Base-by-base conservation (phyloP, 768 basidiomycete species). In the Mycena metata region DNA sequence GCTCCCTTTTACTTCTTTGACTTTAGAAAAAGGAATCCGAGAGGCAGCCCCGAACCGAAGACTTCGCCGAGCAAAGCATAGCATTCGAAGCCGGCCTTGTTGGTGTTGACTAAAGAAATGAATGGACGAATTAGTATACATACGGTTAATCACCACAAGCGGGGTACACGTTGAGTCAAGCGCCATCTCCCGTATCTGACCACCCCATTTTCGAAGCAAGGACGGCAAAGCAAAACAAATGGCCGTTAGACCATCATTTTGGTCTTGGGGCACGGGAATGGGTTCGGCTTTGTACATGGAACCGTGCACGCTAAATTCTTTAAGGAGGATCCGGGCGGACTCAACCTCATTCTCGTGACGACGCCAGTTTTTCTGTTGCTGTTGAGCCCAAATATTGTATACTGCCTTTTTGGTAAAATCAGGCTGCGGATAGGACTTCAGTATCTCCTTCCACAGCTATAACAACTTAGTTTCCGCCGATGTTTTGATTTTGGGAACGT, bases 101-200 rank as follows among this genome's bases (percentile, higher is more conserved):
- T n/a, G n/a, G n/a, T n/a, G 30, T 50, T 12, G 49, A 50, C 49
- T 50, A 17, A 50, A 50, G n/a, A n/a, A n/a, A n/a, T n/a, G n/a
- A n/a, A n/a, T n/a, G n/a, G n/a, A 7, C 23, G 15, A 50, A 24
- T 26, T 9, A 26, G 12, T 6, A 15, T 12, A 12, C 17, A 33
- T 8, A 23, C 35, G 30, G 9, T 41, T 26, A 26, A 52, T 6
- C 23, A 51, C 16, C 10, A 23, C 30, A 69, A 36, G 47, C 11
- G 45, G 39, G 45, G 35, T 59, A 74, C 74, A 76, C 5, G 70
- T 65, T 6, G 74, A 76, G 49, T 76, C 75, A 30, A 76, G 42
- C 5, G 69, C 65, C 39, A 71, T 54, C 52, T 76, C 75, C 17
- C 71, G 65, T 13, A 75, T 68, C 10, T 47, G n/a, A 21, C 57